Conservation (phyloP, 169 alveolate species). For the Babesia gibsoni region DNA sequence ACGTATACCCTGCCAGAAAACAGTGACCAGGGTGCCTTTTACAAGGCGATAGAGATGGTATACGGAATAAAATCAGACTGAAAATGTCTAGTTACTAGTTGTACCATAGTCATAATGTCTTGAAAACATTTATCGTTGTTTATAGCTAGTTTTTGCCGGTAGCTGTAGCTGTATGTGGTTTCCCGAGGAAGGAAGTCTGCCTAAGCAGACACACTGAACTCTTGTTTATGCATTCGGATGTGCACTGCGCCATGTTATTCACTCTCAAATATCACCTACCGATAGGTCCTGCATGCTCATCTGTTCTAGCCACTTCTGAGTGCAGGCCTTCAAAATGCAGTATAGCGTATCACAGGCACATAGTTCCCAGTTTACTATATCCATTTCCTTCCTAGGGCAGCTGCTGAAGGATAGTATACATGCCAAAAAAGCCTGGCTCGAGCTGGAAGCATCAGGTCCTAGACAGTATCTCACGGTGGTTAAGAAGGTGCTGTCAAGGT, state of each 20-base stretch:
- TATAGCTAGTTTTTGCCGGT: too few species aligned
- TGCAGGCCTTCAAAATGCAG: constrained; percentile 35
- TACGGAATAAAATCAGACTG: constrained; percentile 13
- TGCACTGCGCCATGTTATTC: constrained; percentile 13
- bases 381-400: constrained; percentile 27
- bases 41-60: constrained; percentile 27
- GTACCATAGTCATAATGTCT: too few species aligned
- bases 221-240: constrained; percentile 21
- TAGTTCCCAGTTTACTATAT: constrained; percentile 41
- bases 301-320: constrained; percentile 26
- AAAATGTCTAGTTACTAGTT: too few species aligned
- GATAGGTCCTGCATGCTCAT: constrained; percentile 9
- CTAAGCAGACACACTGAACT: constrained; percentile 12
- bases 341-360: constrained; percentile 51
- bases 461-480: constrained; percentile 40
- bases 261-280: constrained; percentile 1
- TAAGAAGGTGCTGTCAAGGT: constrained; percentile 2
- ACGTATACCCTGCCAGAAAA: constrained; percentile 39
- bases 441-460: constrained; percentile 33
- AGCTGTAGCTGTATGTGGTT: background rate
- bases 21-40: constrained; percentile 38
- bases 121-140: too few species aligned
- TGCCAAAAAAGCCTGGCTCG: constrained; percentile 34
- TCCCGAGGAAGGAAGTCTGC: constrained; percentile 42
- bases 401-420: constrained; percentile 37